Percentiles rank a stretch among this genome's conserved stretches.
phyloP scores from a whole-genome alignment of 306 rosid species.

The Rubus idaeus region DNA sequence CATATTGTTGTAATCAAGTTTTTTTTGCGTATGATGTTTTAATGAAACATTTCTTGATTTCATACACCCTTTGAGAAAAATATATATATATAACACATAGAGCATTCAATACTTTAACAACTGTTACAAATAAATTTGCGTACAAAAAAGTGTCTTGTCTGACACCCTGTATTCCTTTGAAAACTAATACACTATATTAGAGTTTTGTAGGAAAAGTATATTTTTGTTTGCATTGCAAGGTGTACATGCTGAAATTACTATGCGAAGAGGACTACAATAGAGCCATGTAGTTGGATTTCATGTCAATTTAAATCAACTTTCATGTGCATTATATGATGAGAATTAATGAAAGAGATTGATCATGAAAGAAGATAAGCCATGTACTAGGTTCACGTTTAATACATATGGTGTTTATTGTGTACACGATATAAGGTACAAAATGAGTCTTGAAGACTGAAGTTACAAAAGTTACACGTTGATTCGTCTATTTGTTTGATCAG shows the following conservation, averaged over 20 bases:
- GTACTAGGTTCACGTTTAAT: not conserved
- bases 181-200: not conserved
- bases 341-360: constrained; percentile 2
- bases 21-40: no score
- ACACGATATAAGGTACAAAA: not conserved
- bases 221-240: not conserved
- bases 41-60: no score
- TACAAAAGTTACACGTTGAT: no score
- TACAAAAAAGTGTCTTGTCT: not conserved
- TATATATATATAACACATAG: no score
- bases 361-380: not conserved
- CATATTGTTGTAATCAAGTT: no score
- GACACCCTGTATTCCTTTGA: not conserved
- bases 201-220: not conserved
- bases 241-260: not conserved
- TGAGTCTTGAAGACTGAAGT: no score
- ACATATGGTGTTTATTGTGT: not conserved
- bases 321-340: no score
- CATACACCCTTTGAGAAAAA: no score
- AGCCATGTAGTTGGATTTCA: not conserved
- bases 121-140: not conserved
- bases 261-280: not conserved
- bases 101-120: no score
- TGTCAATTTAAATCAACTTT: not conserved
- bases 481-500: no score